These are phyloP conservation scores for Pseudogymnoascus sp. DNA, from an alignment of 2,329 filamentous ascomycete genomes.

Conservation along the genomic window DNA sequence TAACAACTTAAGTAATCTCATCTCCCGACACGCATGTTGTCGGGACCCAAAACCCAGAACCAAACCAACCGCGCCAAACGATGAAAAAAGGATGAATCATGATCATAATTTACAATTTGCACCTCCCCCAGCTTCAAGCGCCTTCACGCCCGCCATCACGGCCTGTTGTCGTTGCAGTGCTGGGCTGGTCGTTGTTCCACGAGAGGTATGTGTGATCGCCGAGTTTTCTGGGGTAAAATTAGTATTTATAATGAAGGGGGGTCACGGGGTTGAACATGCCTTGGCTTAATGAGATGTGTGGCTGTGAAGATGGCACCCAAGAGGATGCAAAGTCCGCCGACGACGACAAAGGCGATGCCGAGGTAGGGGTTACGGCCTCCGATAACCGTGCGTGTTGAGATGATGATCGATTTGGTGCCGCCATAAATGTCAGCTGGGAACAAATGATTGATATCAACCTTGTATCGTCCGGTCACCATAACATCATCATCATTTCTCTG, in stretches of 20 bases:
- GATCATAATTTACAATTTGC: constrained; percentile 12
- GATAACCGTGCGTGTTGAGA: constrained; percentile 86
- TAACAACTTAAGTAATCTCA: constrained; percentile 1
- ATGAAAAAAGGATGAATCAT: constrained; percentile 7
- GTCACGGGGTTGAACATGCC: constrained; percentile 43
- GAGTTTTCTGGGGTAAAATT: constrained; percentile 61
- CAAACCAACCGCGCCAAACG: constrained; percentile 9
- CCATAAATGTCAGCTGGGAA: constrained; percentile 73
- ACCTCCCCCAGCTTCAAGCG: background rate
- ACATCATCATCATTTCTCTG: constrained; percentile 65
- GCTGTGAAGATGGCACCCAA: constrained; percentile 82
- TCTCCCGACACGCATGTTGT: background rate
- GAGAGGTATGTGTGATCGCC: constrained; percentile 96
- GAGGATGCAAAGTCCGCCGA: constrained; percentile 86
- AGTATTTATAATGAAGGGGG: background rate
- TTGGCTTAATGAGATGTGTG: constrained; percentile 83
- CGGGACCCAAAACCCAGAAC: constrained; percentile 1
- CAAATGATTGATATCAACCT: constrained; percentile 67
- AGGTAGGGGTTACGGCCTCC: constrained; percentile 93
- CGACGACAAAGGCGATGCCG: constrained; percentile 90
- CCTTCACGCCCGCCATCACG: constrained; percentile 37
- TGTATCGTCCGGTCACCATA: constrained; percentile 67
- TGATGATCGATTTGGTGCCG: constrained; percentile 81
- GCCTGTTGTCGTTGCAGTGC: constrained; percentile 47
- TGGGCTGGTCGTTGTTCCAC: constrained; percentile 72